phyloP scores from a whole-genome alignment of 208 protist genomes.

The Leishmania gerbilli region DNA sequence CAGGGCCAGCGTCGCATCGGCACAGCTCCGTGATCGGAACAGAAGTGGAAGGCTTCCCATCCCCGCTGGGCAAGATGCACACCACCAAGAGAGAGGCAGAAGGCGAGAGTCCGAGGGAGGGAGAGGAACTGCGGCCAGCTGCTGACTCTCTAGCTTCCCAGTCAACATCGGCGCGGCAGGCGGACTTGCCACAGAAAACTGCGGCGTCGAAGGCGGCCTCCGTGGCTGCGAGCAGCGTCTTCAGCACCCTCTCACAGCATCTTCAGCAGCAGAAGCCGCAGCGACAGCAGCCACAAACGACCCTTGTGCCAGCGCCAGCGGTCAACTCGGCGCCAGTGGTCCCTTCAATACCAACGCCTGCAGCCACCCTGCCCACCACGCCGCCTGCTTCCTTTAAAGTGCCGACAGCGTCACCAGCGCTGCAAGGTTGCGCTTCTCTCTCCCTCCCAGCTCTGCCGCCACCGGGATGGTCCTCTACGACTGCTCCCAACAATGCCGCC shows the following conservation, averaged over 20 bases:
- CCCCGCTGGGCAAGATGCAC: background rate
- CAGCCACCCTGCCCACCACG: background rate
- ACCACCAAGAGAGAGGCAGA: too few species aligned
- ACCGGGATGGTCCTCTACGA: slow-evolving; percentile 16
- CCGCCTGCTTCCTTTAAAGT: background rate
- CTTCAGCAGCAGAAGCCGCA: slow-evolving; percentile 22
- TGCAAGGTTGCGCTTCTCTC: background rate
- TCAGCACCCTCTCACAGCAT: slow-evolving; percentile 88
- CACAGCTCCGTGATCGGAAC: background rate
- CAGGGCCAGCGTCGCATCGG: background rate
- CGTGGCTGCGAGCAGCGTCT: slow-evolving; percentile 53
- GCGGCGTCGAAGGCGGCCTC: slow-evolving; percentile 29
- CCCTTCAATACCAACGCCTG: background rate
- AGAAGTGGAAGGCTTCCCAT: background rate
- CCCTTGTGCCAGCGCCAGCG: background rate
- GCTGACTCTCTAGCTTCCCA: background rate
- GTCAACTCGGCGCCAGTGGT: background rate
- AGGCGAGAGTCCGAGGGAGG: background rate
- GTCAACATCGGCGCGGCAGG: background rate
- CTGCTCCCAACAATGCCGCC: background rate
- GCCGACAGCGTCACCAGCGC: background rate
- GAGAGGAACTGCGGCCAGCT: background rate
- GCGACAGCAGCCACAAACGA: background rate
- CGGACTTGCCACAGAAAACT: slow-evolving; percentile 18
- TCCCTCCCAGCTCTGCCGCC: slow-evolving; percentile 24